phyloP scores from a whole-genome alignment of 179 eudicot species.

The Patellifolia procumbens region DNA sequence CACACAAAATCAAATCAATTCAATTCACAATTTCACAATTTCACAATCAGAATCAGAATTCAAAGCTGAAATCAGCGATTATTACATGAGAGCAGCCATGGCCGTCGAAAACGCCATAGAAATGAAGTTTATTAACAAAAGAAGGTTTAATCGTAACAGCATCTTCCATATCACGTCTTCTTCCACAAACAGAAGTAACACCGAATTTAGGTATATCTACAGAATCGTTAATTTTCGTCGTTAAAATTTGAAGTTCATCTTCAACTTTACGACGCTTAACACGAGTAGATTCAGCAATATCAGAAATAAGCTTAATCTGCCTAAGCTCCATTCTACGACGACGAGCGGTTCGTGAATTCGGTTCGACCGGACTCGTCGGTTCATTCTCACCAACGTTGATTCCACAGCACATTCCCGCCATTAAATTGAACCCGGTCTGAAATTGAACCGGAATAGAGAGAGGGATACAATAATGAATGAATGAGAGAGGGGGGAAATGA shows the following conservation, averaged over 20 bases:
- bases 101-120: conserved; percentile 80
- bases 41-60: not conserved
- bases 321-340: conserved; percentile 52
- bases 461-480: not conserved
- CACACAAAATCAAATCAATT: not conserved
- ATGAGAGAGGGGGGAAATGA: not conserved
- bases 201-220: conserved; percentile 57
- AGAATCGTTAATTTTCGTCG: not conserved
- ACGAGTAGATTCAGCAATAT: conserved; percentile 15
- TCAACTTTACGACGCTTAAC: conserved; percentile 35
- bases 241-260: not conserved
- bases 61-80: not conserved
- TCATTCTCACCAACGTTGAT: conserved; percentile 40
- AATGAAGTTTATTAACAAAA: conserved; percentile 47
- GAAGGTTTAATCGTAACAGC: conserved; percentile 73
- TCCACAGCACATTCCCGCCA: conserved; percentile 55
- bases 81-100: conserved; percentile 91
- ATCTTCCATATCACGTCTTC: conserved; percentile 83
- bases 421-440: conserved; percentile 3
- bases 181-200: conserved; percentile 64
- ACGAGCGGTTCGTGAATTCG: conserved; percentile 36
- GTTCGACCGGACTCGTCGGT: conserved; percentile 37
- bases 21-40: not conserved
- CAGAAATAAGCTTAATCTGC: conserved; percentile 39
- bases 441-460: not conserved